phyloP scores from a whole-genome alignment of 2,329 filamentous ascomycete species.

The Fusarium pseudonygamai region DNA sequence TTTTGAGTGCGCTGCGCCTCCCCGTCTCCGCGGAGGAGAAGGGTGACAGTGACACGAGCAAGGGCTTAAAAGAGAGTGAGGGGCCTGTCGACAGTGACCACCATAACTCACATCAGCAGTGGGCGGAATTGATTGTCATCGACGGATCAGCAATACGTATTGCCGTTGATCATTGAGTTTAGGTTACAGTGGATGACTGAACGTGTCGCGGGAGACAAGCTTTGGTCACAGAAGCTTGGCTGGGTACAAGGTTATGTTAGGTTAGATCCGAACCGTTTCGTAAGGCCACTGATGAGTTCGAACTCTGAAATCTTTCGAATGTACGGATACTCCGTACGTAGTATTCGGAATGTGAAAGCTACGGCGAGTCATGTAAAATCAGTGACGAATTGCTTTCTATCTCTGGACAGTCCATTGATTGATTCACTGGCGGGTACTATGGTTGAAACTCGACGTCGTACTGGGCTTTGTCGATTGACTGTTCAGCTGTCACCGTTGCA shows the following conservation, averaged over 20 bases:
- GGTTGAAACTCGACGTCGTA: neutral
- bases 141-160: constrained; percentile 11
- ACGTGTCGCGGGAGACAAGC: constrained; percentile 14
- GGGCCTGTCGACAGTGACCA: neutral
- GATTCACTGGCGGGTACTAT: neutral
- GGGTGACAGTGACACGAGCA: neutral
- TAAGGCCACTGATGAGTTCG: neutral
- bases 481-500: neutral
- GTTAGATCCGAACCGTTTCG: constrained; percentile 11
- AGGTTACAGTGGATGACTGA: constrained; percentile 2
- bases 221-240: constrained; percentile 19
- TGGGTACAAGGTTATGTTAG: neutral
- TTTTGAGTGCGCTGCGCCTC: constrained; percentile 1
- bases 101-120: neutral
- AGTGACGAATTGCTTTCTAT: neutral
- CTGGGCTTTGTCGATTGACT: neutral
- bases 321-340: neutral
- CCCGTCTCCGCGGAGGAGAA: neutral
- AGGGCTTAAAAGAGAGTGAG: neutral
- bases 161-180: constrained; percentile 9
- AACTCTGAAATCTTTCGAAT: neutral
- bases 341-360: neutral
- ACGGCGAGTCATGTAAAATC: neutral
- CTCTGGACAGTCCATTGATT: neutral
- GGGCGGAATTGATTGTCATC: constrained; percentile 15